A percentile compares a stretch with the other conserved stretches of the same genome.
Conservation (phyloP, 2,329 filamentous ascomycete genomes). For the Ascochyta lentis region DNA sequence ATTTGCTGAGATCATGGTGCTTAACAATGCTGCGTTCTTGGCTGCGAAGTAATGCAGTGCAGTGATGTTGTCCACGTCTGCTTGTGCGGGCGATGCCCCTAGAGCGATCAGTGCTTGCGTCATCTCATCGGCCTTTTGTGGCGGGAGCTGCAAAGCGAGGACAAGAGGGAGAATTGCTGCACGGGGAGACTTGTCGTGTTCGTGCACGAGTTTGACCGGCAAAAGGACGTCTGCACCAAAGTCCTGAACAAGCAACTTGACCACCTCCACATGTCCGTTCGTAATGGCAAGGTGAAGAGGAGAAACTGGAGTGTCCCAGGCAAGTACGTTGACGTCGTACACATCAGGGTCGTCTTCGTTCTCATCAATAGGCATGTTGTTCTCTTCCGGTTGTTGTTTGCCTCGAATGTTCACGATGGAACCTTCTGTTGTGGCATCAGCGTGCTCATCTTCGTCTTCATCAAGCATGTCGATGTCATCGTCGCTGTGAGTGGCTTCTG, state of each 20-base stretch:
- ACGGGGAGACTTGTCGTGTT: constrained; percentile 56
- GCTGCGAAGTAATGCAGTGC: constrained; percentile 61
- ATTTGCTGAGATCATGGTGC: constrained; percentile 65
- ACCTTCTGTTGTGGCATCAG: constrained; percentile 70
- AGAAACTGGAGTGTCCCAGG: constrained; percentile 78
- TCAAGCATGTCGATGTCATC: constrained; percentile 61
- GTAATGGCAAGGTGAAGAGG: constrained; percentile 81
- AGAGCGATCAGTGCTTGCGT: constrained; percentile 68
- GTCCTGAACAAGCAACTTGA: constrained; percentile 69
- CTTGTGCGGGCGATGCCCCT: constrained; percentile 76
- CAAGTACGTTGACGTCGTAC: constrained; percentile 77
- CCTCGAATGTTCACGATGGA: constrained; percentile 68
- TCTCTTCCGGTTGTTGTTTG: constrained; percentile 49
- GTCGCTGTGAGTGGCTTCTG: constrained; percentile 52
- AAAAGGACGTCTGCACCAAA: constrained; percentile 80
- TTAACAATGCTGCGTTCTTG: constrained; percentile 19
- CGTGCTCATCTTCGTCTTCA: constrained; percentile 48
- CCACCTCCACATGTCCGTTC: constrained; percentile 71
- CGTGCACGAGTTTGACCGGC: constrained; percentile 70
- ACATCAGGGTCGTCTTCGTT: constrained; percentile 75
- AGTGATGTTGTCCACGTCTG: constrained; percentile 69
- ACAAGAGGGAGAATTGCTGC: constrained; percentile 73
- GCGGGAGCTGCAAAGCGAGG: constrained; percentile 69
- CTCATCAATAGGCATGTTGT: constrained; percentile 59
- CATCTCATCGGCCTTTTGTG: constrained; percentile 70